Evolutionary conservation across 305 asterid genomes (phyloP).

Genomic region (Fraxinus xanthoxyloides): DNA sequence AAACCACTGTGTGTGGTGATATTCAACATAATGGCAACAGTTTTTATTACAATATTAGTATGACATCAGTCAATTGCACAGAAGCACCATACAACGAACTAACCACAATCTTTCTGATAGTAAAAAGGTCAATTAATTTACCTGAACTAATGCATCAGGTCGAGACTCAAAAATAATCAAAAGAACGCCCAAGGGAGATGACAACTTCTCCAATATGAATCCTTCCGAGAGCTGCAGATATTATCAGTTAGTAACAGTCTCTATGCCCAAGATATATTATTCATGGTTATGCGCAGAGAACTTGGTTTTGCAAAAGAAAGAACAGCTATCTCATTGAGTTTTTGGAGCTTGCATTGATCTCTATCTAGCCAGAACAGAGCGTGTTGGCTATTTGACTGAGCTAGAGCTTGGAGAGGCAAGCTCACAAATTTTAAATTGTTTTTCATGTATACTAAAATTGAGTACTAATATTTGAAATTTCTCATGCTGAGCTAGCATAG

Average conservation of each 20-base stretch:
- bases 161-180: slow-evolving; percentile 93
- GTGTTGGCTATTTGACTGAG: neutral
- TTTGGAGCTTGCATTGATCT: slow-evolving; percentile 7
- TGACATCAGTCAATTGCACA: neutral
- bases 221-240: slow-evolving; percentile 79
- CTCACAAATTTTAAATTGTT: neutral
- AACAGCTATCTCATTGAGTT: slow-evolving; percentile 8
- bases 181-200: slow-evolving; percentile 90
- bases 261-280: neutral
- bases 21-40: neutral
- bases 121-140: slow-evolving; percentile 23
- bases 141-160: slow-evolving; percentile 98
- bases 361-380: neutral
- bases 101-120: slow-evolving; percentile 6
- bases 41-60: neutral
- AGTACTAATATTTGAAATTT: neutral
- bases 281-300: neutral
- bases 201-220: slow-evolving; percentile 75
- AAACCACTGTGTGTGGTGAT: neutral
- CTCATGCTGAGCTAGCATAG: neutral
- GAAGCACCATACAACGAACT: slow-evolving; percentile 7
- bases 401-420: neutral
- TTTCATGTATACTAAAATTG: neutral
- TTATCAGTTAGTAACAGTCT: slow-evolving; percentile 17
- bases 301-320: neutral